Conservation (phyloP, 768 basidiomycete genomes). For the Dacryopinax primogenitus region DNA sequence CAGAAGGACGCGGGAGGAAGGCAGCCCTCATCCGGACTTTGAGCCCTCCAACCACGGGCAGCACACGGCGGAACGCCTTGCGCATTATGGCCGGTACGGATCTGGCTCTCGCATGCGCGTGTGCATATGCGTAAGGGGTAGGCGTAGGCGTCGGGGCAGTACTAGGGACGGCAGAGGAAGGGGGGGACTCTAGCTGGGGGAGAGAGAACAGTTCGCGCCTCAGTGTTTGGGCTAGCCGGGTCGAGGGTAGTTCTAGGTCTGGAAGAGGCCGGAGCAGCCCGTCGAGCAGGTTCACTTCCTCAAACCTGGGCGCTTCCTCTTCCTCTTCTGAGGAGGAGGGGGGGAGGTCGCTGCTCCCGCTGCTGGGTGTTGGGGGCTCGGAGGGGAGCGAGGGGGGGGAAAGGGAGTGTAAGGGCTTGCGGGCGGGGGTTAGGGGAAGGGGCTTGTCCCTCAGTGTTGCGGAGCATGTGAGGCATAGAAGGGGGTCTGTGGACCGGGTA, state of each 20-base stretch:
- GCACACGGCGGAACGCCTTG: constrained; percentile 71
- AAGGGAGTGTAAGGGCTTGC: constrained; percentile 26
- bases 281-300: constrained; percentile 56
- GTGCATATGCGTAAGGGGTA: constrained; percentile 17
- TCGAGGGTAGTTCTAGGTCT: constrained; percentile 46
- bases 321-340: constrained; percentile 18
- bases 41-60: constrained; percentile 70
- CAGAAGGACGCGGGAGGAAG: constrained; percentile 77
- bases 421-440: constrained; percentile 34
- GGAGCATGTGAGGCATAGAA: constrained; percentile 73
- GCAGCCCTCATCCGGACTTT: constrained; percentile 89
- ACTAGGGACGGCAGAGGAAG: constrained; percentile 34
- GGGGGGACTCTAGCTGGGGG: constrained; percentile 31
- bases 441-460: constrained; percentile 79
- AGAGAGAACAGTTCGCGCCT: constrained; percentile 57
- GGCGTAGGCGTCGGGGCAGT: constrained; percentile 38
- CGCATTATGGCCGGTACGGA: constrained; percentile 53
- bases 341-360: constrained; percentile 10
- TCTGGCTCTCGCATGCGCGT: constrained; percentile 10
- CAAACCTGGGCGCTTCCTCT: constrained; percentile 35
- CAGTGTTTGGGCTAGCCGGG: constrained; percentile 54
- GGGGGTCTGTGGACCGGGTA: constrained; percentile 53
- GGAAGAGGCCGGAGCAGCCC: constrained; percentile 35
- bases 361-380: background rate
- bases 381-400: too few relatives aligned